Evolutionary conservation across 2,329 filamentous ascomycete species (phyloP).

Genomic region (Leptographium lundbergii): DNA sequence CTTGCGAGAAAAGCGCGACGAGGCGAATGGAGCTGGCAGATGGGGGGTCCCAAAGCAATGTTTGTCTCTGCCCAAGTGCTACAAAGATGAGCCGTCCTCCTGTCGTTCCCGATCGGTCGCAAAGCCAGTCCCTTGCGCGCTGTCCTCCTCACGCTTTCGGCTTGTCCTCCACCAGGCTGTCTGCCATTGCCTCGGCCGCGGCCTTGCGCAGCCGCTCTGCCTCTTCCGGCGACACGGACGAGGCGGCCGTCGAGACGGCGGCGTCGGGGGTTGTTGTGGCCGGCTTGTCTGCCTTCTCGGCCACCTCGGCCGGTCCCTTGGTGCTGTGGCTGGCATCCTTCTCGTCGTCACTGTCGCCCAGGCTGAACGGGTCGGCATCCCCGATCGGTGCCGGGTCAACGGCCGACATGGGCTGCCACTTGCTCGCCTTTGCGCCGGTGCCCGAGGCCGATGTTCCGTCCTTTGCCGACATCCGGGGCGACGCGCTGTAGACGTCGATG

Average conservation of each 20-base stretch:
- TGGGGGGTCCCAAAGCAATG: not conserved
- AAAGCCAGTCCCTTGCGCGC: too few species aligned
- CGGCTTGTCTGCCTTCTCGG: slow-evolving; percentile 28
- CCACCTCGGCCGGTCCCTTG: not conserved
- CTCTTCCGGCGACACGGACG: slow-evolving; percentile 10
- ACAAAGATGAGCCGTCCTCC: not conserved
- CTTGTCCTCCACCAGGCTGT: slow-evolving; percentile 16
- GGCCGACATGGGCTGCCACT: slow-evolving; percentile 89
- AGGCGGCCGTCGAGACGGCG: not conserved
- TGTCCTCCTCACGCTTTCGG: not conserved
- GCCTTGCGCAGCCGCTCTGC: slow-evolving; percentile 16
- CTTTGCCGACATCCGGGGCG: slow-evolving; percentile 42
- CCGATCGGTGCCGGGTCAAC: slow-evolving; percentile 74
- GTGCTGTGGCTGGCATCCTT: slow-evolving; percentile 39
- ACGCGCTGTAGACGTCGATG: slow-evolving; percentile 56
- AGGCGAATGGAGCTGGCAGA: not conserved
- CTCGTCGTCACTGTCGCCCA: slow-evolving; percentile 93
- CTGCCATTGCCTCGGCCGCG: slow-evolving; percentile 16
- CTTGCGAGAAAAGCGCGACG: not conserved
- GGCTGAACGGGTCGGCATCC: slow-evolving; percentile 91
- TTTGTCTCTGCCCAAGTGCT: not conserved
- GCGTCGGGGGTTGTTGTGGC: not conserved
- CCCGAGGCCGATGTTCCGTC: slow-evolving; percentile 25
- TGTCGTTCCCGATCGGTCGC: too few species aligned
- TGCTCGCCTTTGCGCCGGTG: slow-evolving; percentile 60